phyloP scores from a whole-genome alignment of 2,329 filamentous ascomycete species.

The Fusarium penzigii region DNA sequence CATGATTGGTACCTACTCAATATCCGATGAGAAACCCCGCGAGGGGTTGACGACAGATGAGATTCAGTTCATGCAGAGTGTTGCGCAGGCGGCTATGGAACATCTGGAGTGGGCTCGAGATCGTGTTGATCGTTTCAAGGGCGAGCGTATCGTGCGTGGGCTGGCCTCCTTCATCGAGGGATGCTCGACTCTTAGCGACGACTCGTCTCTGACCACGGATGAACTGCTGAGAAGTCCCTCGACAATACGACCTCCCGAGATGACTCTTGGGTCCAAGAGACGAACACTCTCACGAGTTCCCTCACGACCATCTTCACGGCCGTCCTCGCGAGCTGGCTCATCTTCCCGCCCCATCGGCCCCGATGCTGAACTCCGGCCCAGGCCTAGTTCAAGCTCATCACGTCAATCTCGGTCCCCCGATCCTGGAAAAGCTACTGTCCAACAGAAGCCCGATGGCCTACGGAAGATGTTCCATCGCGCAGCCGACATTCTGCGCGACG shows the following conservation, averaged over 20 bases:
- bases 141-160: slow-evolving; percentile 55
- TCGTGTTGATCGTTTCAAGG: slow-evolving; percentile 52
- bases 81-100: slow-evolving; percentile 58
- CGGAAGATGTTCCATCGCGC: slow-evolving; percentile 30
- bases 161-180: slow-evolving; percentile 57
- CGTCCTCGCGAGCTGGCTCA: slow-evolving; percentile 6
- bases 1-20: slow-evolving; percentile 61
- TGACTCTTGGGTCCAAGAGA: slow-evolving; percentile 15
- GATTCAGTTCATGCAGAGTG: slow-evolving; percentile 55
- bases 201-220: slow-evolving; percentile 10
- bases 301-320: background rate
- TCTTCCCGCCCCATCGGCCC: slow-evolving; percentile 9
- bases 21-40: slow-evolving; percentile 59
- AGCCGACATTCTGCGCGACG: slow-evolving; percentile 31
- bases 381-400: background rate
- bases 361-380: background rate
- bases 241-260: slow-evolving; percentile 18
- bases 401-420: background rate
- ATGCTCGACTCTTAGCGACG: slow-evolving; percentile 34
- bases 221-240: slow-evolving; percentile 4
- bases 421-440: background rate
- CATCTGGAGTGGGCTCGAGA: slow-evolving; percentile 59
- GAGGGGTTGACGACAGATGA: slow-evolving; percentile 50
- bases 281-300: slow-evolving; percentile 10
- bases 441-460: slow-evolving; percentile 21